Conservation (phyloP, 2,329 filamentous ascomycete genomes). For the Pseudogymnoascus sp. region DNA sequence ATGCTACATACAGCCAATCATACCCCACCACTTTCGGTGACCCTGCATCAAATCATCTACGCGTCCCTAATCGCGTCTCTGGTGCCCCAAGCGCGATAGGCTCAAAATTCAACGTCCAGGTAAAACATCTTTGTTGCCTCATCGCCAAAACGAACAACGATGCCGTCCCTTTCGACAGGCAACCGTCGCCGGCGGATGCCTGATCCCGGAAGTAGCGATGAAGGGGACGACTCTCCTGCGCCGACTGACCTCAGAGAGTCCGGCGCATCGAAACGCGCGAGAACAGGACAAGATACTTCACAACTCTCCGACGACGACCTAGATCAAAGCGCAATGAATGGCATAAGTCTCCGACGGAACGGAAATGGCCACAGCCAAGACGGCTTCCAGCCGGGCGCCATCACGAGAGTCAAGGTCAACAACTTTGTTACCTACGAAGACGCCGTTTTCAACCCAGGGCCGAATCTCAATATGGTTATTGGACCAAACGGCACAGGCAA, state of each 20-base stretch:
- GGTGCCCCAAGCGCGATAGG: background rate
- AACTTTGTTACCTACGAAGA: conserved; percentile 95
- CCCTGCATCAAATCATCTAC: conserved; percentile 6
- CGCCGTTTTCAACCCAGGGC: conserved; percentile 84
- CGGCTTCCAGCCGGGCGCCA: conserved; percentile 59
- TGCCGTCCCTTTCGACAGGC: conserved; percentile 2
- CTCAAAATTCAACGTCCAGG: background rate
- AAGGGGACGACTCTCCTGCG: background rate
- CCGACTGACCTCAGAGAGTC: background rate
- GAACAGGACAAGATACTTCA: background rate
- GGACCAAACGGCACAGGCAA: conserved; percentile 98
- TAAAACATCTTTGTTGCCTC: background rate
- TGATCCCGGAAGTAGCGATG: background rate
- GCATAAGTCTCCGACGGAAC: background rate
- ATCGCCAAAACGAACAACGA: conserved; percentile 4
- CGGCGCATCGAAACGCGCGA: background rate
- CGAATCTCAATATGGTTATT: conserved; percentile 95
- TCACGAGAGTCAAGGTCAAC: conserved; percentile 73
- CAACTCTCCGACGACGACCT: conserved; percentile 4
- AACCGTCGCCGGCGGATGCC: background rate
- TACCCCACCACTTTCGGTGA: background rate
- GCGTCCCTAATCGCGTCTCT: background rate
- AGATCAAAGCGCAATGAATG: conserved; percentile 1
- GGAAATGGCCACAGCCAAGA: conserved; percentile 5
- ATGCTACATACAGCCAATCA: conserved; percentile 1